Evolutionary conservation across 345 rosid species (phyloP).

Genomic region (Arabis alpina): DNA sequence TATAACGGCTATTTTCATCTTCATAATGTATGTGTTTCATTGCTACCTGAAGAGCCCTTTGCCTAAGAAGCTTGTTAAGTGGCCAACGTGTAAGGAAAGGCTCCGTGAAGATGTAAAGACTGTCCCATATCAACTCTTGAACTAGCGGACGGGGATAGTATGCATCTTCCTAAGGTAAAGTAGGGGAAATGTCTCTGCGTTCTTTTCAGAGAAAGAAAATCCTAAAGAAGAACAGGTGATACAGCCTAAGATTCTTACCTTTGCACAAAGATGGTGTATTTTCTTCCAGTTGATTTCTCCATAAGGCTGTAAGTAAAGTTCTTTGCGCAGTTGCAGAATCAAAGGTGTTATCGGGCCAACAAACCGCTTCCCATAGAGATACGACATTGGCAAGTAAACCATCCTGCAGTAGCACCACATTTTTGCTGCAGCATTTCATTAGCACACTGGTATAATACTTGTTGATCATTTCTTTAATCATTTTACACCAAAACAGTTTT

Average conservation of each 20-base stretch:
- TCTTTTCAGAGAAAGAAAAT: not conserved
- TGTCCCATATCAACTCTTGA: constrained; percentile 52
- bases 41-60: constrained; percentile 45
- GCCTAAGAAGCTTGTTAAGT: constrained; percentile 45
- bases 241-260: constrained; percentile 26
- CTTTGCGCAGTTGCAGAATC: constrained; percentile 37
- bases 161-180: constrained; percentile 47
- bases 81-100: constrained; percentile 54
- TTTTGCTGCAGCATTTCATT: constrained; percentile 31
- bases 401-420: constrained; percentile 44
- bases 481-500: not conserved
- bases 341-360: constrained; percentile 45
- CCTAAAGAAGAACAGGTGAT: not conserved
- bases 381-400: constrained; percentile 53
- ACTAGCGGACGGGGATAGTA: constrained; percentile 48
- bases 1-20: constrained; percentile 52
- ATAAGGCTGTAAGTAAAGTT: constrained; percentile 39
- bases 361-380: constrained; percentile 54
- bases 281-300: constrained; percentile 36
- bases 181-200: not conserved
- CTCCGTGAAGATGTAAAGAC: constrained; percentile 43
- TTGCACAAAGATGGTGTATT: constrained; percentile 37
- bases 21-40: constrained; percentile 53
- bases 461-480: not conserved
- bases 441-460: not conserved